Evolutionary conservation across 179 eudicot species (phyloP).

Genomic region (Drosera spatulata): DNA sequence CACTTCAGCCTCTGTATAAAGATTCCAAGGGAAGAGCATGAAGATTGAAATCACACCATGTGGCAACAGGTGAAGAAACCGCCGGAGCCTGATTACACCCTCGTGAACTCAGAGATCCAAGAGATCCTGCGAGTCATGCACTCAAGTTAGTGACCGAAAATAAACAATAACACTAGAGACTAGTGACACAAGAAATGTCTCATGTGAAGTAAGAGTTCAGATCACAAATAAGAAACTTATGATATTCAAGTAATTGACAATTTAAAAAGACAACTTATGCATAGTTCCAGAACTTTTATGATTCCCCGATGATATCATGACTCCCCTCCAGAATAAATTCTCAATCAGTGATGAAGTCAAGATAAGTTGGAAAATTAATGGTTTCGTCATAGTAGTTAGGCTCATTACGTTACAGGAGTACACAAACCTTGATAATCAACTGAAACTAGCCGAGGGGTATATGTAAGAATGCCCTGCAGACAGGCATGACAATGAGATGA

Average conservation of each 20-base stretch:
- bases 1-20: not conserved
- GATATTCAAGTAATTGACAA: too few species aligned
- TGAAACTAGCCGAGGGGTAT: conserved; percentile 87
- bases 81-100: conserved; percentile 58
- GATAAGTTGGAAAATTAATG: too few species aligned
- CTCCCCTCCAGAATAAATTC: too few species aligned
- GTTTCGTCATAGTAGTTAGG: not conserved
- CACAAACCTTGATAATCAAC: conserved; percentile 64
- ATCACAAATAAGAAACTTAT: too few species aligned
- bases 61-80: conserved; percentile 28
- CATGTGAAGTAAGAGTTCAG: too few species aligned
- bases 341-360: too few species aligned
- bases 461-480: conserved; percentile 75
- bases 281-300: too few species aligned
- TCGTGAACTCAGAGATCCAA: conserved; percentile 75
- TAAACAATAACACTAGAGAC: conserved; percentile 4
- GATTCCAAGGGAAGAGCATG: not conserved
- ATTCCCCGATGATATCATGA: too few species aligned
- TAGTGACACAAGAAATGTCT: not conserved
- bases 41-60: conserved; percentile 48
- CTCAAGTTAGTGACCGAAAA: conserved; percentile 8
- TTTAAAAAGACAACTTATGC: too few species aligned
- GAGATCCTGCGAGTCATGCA: conserved; percentile 43
- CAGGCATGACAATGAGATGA: not conserved
- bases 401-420: not conserved